Base-by-base conservation (phyloP, 1,284 basidiomycete species). In the Phylloporus gajari region DNA sequence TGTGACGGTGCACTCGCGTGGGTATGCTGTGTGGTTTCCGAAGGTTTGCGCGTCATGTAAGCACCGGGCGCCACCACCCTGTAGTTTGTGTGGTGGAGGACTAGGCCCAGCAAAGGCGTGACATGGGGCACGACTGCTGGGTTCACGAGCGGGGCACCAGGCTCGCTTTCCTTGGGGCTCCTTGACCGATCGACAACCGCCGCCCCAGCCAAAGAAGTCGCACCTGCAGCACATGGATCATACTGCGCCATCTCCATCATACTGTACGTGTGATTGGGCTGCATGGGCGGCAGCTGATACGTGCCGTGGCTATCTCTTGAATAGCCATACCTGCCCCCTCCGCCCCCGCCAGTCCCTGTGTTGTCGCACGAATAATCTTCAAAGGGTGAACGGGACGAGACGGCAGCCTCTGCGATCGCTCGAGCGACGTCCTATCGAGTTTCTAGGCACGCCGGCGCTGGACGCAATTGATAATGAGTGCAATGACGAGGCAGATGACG, bases 271-370 rank as follows among this genome's bases (percentile, higher is more conserved):
- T 35, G 4, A 8, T 35, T 35, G 35, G 35, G 35, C 35, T 8
- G 35, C 8, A 35, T 35, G 35, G 35, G 35, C 8, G 8, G 35
- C 35, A 35, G 35, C 35, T 35, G 35, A 35, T 35, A 35, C 5
- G 91, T 91, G 21, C 91, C 91, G 71, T 93, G 92, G 53, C 86
- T 87, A 32, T 86, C 86, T 68, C 91, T 91, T 0, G 91, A 91
- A 77, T 88, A 91, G 19, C 84, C 86, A 64, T 81, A 81, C 6
- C 73, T 74, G 5, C 78, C 78, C 30, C 76, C 77, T 15, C 77
- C 79, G 44, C 65, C 63, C 2, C 67, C 67, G 1, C 68, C 80
- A 1, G 71, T 70, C 5, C 46, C 46, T 3, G 72, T 80, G 66
- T 78, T 79, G 69, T 81, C 77, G 70, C 86, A 78, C 7, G 82